These are phyloP conservation scores for Phytophthora fragariae DNA, from an alignment of 352 stramenopile genomes.

Conservation along the genomic window DNA sequence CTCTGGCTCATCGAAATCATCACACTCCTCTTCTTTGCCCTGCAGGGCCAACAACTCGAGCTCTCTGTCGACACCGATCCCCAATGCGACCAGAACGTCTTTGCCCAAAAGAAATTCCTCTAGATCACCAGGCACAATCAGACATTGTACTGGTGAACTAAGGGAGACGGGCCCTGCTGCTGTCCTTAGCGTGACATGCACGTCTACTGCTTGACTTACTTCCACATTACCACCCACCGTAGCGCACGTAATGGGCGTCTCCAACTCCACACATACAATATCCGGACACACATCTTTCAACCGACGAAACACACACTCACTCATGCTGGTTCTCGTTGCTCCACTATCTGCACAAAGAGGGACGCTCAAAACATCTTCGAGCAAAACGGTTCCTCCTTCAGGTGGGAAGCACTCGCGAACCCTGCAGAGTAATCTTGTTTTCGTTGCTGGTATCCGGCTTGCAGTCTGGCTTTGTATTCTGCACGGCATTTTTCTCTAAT, in stretches of 20 bases:
- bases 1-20: slow-evolving; percentile 1
- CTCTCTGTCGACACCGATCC: not conserved
- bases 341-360: slow-evolving; percentile 18
- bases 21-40: slow-evolving; percentile 6
- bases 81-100: slow-evolving; percentile 8
- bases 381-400: not conserved
- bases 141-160: slow-evolving; percentile 4
- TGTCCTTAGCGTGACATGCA: not conserved
- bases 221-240: slow-evolving; percentile 15
- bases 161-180: not conserved
- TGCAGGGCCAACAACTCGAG: slow-evolving; percentile 1
- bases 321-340: slow-evolving; percentile 19
- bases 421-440: not conserved
- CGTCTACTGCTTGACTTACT: slow-evolving; percentile 1
- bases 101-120: slow-evolving; percentile 13
- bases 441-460: not conserved
- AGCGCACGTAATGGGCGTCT: slow-evolving; percentile 13
- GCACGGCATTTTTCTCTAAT: slow-evolving; percentile 13
- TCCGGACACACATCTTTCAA: slow-evolving; percentile 2
- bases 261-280: not conserved
- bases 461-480: slow-evolving; percentile 5
- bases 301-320: slow-evolving; percentile 1
- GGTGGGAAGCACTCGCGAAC: not conserved
- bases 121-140: not conserved
- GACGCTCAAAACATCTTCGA: slow-evolving; percentile 16